Percentiles rank a stretch among this genome's conserved stretches.
These are phyloP conservation scores for Piper betle DNA, from an alignment of 164 flowering plant species.

Conservation along the genomic window DNA sequence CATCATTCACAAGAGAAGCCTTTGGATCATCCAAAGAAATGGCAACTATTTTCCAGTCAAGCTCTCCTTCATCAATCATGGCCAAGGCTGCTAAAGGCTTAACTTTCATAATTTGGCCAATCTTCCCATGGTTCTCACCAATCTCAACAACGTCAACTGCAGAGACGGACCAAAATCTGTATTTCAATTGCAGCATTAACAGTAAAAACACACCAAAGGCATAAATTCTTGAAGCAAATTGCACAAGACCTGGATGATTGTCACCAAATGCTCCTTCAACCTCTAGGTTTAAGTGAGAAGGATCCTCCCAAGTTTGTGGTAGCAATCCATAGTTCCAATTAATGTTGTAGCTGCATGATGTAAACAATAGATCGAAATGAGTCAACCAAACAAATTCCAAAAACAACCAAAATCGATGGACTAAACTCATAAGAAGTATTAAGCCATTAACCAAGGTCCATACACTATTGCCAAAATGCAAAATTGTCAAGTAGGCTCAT, in stretches of 20 bases:
- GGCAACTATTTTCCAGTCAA: conserved; percentile 99
- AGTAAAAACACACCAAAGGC: background rate
- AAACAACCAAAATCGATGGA: background rate
- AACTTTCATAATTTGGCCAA: conserved; percentile 73
- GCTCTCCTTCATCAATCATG: conserved; percentile 98
- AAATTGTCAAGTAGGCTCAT: background rate
- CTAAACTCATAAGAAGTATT: no score
- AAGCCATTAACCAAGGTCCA: background rate
- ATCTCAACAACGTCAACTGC: conserved; percentile 99
- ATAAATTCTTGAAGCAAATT: background rate
- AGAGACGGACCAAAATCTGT: conserved; percentile 4
- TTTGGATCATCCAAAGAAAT: conserved; percentile 92
- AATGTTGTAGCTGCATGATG: conserved; percentile 46
- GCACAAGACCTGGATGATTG: conserved; percentile 48
- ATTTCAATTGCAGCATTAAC: background rate
- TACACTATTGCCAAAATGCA: background rate
- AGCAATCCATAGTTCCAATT: conserved; percentile 97
- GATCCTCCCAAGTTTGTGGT: conserved; percentile 99
- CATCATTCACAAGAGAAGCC: conserved; percentile 83
- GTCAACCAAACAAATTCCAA: background rate
- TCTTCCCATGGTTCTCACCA: conserved; percentile 57
- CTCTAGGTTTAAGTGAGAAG: conserved; percentile 65
- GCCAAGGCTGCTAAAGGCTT: conserved; percentile 93
- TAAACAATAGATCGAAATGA: background rate
- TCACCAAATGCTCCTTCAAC: conserved; percentile 93